Conservation (phyloP, 2,329 filamentous ascomycete species). For the Fusarium metavorans region DNA sequence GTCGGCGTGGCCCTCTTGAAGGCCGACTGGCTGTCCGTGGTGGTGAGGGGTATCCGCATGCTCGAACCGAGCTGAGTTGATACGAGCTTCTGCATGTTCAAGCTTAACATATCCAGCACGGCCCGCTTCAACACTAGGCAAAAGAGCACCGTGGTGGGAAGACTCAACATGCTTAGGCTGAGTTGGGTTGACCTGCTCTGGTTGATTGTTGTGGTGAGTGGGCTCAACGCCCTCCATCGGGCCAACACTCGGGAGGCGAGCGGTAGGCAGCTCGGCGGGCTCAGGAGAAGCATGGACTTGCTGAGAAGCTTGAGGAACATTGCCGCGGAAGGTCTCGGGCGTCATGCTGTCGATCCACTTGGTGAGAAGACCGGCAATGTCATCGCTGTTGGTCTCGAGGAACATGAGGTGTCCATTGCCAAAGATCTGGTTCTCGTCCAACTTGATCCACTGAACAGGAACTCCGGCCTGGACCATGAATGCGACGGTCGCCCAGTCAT, state of each 20-base stretch:
- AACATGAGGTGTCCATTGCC: slow-evolving; percentile 70
- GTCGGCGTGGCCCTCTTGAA: not conserved
- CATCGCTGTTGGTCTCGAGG: slow-evolving; percentile 63
- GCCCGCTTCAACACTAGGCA: too few relatives aligned
- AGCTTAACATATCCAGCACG: not conserved
- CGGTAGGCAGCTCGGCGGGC: not conserved
- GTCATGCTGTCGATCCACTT: slow-evolving; percentile 50
- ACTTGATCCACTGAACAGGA: slow-evolving; percentile 55
- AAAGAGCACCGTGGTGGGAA: too few relatives aligned
- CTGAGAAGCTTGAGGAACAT: not conserved
- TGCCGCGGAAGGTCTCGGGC: not conserved
- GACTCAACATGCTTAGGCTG: not conserved
- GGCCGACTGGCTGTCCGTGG: not conserved
- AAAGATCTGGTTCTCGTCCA: slow-evolving; percentile 57
- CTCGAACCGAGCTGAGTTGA: not conserved
- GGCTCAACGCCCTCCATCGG: not conserved
- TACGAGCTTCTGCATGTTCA: not conserved
- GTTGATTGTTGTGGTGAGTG: not conserved
- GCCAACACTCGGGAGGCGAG: not conserved
- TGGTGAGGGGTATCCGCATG: not conserved
- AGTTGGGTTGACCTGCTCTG: not conserved
- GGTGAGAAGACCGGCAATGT: slow-evolving; percentile 54
- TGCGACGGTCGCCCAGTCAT: slow-evolving; percentile 65
- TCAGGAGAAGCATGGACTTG: not conserved
- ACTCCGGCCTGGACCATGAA: slow-evolving; percentile 67